Percentiles rank a stretch among this genome's conserved stretches.
Conservation (phyloP, 1,284 basidiomycete genomes). For the Cystobasidiaceae sp. region DNA sequence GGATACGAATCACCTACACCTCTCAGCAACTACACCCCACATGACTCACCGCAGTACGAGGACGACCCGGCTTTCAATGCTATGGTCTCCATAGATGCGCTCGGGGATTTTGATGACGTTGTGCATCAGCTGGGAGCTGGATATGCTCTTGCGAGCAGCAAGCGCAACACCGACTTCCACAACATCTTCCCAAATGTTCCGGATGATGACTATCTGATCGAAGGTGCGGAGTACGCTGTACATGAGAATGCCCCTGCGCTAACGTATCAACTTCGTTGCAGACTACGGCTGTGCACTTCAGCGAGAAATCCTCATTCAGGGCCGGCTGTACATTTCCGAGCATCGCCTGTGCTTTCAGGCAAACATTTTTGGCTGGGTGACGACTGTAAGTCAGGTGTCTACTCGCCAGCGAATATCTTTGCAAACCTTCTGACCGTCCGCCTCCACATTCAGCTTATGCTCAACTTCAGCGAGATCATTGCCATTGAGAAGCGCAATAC, state of each 20-base stretch:
- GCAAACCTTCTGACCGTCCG: no score
- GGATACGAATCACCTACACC: constrained; percentile 28
- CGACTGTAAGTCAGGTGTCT: constrained; percentile 57
- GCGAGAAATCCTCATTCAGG: constrained; percentile 93
- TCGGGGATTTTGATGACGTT: constrained; percentile 30
- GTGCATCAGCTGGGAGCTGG: constrained; percentile 52
- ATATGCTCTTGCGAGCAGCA: constrained; percentile 93
- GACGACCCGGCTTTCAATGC: constrained; percentile 27
- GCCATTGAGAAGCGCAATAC: constrained; percentile 97
- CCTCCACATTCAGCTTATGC: constrained; percentile 77
- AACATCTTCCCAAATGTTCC: constrained; percentile 77
- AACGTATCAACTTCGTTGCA: constrained; percentile 31
- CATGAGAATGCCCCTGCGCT: no score
- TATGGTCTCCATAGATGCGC: constrained; percentile 21
- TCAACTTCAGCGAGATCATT: constrained; percentile 86
- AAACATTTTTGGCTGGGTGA: constrained; percentile 99
- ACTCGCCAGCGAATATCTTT: constrained; percentile 9
- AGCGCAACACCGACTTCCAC: constrained; percentile 93
- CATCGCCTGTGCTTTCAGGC: constrained; percentile 98
- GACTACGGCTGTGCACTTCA: constrained; percentile 97
- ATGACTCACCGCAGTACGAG: constrained; percentile 24
- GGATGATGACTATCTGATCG: constrained; percentile 95
- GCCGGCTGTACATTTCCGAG: constrained; percentile 92
- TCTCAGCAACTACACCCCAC: constrained; percentile 23
- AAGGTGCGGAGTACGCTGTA: constrained; percentile 59